These are phyloP conservation scores for Flaveria robusta DNA, from an alignment of 129 eudicot species.

Conservation along the genomic window DNA sequence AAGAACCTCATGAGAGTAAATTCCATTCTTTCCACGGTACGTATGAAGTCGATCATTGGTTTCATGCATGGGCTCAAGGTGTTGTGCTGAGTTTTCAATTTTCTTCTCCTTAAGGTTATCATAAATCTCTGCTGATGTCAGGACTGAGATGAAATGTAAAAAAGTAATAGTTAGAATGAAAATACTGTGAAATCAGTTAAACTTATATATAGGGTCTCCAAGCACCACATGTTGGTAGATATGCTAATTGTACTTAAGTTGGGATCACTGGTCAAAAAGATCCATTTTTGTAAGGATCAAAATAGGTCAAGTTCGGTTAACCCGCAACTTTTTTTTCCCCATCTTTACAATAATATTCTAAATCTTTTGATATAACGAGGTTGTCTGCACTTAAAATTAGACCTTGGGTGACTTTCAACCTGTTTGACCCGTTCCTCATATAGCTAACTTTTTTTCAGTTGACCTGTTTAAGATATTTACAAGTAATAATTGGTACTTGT, in stretches of 20 bases:
- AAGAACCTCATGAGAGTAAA: constrained; percentile 92
- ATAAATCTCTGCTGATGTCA: constrained; percentile 41
- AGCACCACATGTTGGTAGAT: not conserved
- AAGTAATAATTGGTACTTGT: not conserved
- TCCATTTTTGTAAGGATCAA: constrained; percentile 2
- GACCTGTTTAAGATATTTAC: not conserved
- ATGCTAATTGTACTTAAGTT: not conserved
- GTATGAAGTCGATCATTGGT: constrained; percentile 38
- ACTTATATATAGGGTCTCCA: not conserved
- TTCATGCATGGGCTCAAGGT: constrained; percentile 28
- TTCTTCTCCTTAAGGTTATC: constrained; percentile 39
- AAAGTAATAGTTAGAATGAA: not conserved
- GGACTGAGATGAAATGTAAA: constrained; percentile 35
- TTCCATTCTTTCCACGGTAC: constrained; percentile 58
- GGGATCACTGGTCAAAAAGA: not conserved
- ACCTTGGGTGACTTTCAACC: not conserved
- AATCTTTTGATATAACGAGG: not conserved
- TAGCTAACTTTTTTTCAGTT: not conserved
- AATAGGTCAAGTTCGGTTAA: not conserved
- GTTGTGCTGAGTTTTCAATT: constrained; percentile 37
- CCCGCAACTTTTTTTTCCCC: not conserved
- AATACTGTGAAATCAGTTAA: not conserved
- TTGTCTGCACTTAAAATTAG: constrained; percentile 1
- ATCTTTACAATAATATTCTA: not conserved
- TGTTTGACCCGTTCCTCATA: not conserved